A percentile compares a stretch with the other conserved stretches of the same genome.
Evolutionary conservation across 352 stramenopile genomes (phyloP).

Genomic region (Phytophthora pini): DNA sequence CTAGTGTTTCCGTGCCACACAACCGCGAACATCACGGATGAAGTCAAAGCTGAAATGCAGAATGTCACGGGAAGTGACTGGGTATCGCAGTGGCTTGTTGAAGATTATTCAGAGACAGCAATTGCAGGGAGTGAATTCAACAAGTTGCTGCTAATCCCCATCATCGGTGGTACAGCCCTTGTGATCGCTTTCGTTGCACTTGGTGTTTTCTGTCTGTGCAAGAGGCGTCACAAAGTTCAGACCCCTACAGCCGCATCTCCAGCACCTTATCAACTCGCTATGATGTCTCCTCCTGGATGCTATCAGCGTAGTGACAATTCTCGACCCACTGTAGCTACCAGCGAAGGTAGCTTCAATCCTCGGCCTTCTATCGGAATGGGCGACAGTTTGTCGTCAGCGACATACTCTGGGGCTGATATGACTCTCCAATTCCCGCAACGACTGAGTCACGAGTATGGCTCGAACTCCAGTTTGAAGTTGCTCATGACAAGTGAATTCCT

Average conservation of each 20-base stretch:
- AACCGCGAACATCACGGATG: slow-evolving; percentile 1
- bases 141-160: slow-evolving; percentile 25
- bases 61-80: slow-evolving; percentile 3
- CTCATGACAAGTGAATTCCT: slow-evolving; percentile 25
- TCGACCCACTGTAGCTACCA: slow-evolving; percentile 1
- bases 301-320: not conserved
- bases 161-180: slow-evolving; percentile 1
- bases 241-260: not conserved
- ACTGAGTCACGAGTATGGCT: slow-evolving; percentile 2
- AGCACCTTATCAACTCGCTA: not conserved
- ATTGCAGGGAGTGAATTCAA: slow-evolving; percentile 4
- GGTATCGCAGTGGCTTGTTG: slow-evolving; percentile 37
- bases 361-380: slow-evolving; percentile 8
- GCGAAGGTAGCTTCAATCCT: not conserved
- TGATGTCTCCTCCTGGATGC: not conserved
- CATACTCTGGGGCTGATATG: not conserved
- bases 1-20: slow-evolving; percentile 37
- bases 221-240: slow-evolving; percentile 2
- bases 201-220: slow-evolving; percentile 10
- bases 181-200: slow-evolving; percentile 6
- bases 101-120: slow-evolving; percentile 8
- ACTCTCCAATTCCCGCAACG: not conserved
- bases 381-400: slow-evolving; percentile 3
- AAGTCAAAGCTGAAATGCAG: slow-evolving; percentile 19
- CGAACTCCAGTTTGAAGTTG: slow-evolving; percentile 17